Base-by-base conservation (phyloP, 2,329 filamentous ascomycete species). In the Dactylellina drechsleri region DNA sequence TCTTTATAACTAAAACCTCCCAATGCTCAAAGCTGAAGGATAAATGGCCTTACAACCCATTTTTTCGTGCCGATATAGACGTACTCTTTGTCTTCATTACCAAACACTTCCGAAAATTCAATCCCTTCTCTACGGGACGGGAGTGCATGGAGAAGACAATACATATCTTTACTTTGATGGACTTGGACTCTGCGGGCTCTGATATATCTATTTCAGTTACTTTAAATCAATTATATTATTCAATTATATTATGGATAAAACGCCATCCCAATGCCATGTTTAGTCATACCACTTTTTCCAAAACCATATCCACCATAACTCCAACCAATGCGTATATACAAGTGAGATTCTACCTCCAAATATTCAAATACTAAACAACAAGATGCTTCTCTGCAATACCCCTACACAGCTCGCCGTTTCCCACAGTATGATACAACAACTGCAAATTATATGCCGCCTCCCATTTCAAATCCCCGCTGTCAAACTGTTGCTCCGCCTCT, bases 401-500 rank as follows among this genome's bases (percentile, higher is more conserved):
- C 80, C 84, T 85, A 10, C 90, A 90, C 13, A 86, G 84, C 67
- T 85, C 83, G 15, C 85, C 80, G 81, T 92, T 89, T 13, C 90
- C 91, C 65, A 85, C 85, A 52, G 89, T 82, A 12, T 87, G 84
- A 80, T 90, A 90, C 58, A 92, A 87, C 31, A 84, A 86, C 81
- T 92, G 87, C 77, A 93, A 82, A 31, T 91, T 91, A 82, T 89
- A 89, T n/a, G 91, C 91, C 15, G 91, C 90, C 81, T 94, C 91
- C 6, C 84, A 83, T 6, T 86, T 86, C 78, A 91, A 87, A 77
- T 91, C 87, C 79, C 78, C 77, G 13, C 66, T 73, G 12, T 78
- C 68, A 12, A 78, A 77, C 64, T 80, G 81, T 20, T 77, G 80
- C 71, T 84, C 84, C n/a, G 81, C 80, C 28, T 85, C 79, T 6